phyloP scores from a whole-genome alignment of 306 rosid genomes.

The Fagus crenata region DNA sequence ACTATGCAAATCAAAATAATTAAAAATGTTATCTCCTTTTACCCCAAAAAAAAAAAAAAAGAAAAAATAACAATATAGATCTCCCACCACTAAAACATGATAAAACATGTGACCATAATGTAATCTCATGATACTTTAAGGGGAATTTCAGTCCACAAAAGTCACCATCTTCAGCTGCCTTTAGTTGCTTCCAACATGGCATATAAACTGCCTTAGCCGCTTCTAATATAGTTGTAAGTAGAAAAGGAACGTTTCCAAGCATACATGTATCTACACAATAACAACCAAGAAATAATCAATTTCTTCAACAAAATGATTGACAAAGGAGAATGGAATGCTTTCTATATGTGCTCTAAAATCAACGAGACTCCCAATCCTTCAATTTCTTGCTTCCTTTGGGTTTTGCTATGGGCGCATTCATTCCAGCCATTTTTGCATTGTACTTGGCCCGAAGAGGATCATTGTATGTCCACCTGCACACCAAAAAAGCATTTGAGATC shows the following conservation, averaged over 20 bases:
- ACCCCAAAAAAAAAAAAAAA: too few relatives aligned
- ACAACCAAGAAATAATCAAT: not conserved
- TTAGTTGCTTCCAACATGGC: not conserved
- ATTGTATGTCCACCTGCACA: slow-evolving; percentile 90
- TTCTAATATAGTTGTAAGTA: not conserved
- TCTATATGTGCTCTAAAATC: slow-evolving; percentile 20
- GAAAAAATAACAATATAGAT: too few relatives aligned
- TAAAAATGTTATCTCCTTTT: too few relatives aligned
- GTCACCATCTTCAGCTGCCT: not conserved
- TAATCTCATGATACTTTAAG: not conserved
- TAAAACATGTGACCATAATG: not conserved
- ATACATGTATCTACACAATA: not conserved
- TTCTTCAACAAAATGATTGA: not conserved
- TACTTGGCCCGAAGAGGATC: slow-evolving; percentile 97
- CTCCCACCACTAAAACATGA: not conserved
- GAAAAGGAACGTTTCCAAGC: not conserved
- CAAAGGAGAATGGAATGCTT: not conserved
- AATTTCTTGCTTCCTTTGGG: slow-evolving; percentile 94
- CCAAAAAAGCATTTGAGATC: slow-evolving; percentile 5
- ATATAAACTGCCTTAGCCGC: not conserved
- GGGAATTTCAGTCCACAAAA: not conserved
- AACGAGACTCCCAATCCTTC: slow-evolving; percentile 81
- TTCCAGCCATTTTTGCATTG: slow-evolving; percentile 90
- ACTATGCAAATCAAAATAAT: too few relatives aligned
- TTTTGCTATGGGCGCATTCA: slow-evolving; percentile 64